Evolutionary conservation across 768 basidiomycete genomes (phyloP), one percentile per base, ranked within the genome.

Genomic region (Boletus sp.): DNA sequence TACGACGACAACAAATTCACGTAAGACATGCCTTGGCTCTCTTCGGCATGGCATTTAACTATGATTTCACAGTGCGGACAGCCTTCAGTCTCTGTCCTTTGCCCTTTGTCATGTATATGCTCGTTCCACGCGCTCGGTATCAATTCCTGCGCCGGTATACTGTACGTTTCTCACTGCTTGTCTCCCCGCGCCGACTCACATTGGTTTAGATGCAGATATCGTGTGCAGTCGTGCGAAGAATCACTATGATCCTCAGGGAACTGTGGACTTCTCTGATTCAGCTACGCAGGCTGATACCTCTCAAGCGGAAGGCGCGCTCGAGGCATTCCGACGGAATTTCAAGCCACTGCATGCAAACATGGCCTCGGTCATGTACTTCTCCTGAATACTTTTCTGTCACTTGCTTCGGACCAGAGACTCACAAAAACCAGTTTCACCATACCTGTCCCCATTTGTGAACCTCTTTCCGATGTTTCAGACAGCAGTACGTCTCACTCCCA

Each of bases 31-130:
- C 9, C n/a, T 5, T 28, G 20, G 20, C 33, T 47, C 9, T 30
- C 24, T 15, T 20, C 14, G 20, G 36, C 18, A 35, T 50, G 39
- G 10, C 35, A 50, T 40, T 63, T 57, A 39, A 70, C 41, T 30
- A 41, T 42, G 35, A 8, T 50, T 52, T 39, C 51, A 10, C 56
- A 88, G 85, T 29, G 77, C 86, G 15, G 86, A 90, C 64, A 80
- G 82, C 15, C 71, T 93, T 41, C 92, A 93, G 62, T 78, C 80
- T 0, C 68, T 86, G 4, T 85, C 90, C 0, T 92, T 88, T 51
- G 85, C 89, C 0, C 75, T 94, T 0, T 90, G 89, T 64, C 89
- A 94, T 47, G 84, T 90, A 0, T 93, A 90, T 60, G 88, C 90
- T 1, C 81, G 90, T 3, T 83, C 89, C 10, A 91, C 89, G 4